A percentile compares a stretch with the other conserved stretches of the same genome.
These are phyloP conservation scores for Raphanus sativus DNA, from an alignment of 345 rosid genomes.

Conservation along the genomic window DNA sequence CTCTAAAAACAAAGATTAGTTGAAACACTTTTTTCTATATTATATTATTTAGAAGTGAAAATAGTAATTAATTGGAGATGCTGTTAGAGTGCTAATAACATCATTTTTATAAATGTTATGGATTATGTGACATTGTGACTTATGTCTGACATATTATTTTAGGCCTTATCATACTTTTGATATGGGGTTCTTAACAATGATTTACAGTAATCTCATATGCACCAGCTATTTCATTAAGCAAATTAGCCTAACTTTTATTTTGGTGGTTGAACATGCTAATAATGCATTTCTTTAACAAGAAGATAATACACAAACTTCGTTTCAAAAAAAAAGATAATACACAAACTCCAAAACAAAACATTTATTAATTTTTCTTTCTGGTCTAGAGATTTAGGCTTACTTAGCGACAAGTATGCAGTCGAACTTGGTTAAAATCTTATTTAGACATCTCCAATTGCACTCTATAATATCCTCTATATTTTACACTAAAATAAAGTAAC, in stretches of 20 bases:
- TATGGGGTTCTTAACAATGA: neutral
- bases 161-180: neutral
- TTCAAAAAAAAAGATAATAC: neutral
- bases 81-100: no score
- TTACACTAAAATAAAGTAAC: no score
- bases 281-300: neutral
- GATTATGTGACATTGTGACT: no score
- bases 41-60: no score
- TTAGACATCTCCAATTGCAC: no score
- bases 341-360: neutral
- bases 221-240: neutral
- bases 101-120: no score
- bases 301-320: neutral
- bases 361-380: neutral
- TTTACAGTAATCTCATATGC: neutral
- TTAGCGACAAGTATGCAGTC: neutral
- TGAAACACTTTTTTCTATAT: no score
- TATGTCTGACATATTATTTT: no score
- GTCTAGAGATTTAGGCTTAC: neutral
- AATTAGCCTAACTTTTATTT: conserved; percentile 1
- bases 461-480: no score
- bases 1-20: no score
- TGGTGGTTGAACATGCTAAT: conserved; percentile 8
- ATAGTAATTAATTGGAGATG: no score
- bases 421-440: neutral